Evolutionary conservation across 2,329 filamentous ascomycete genomes (phyloP).

Genomic region (Fusarium mundagurra): DNA sequence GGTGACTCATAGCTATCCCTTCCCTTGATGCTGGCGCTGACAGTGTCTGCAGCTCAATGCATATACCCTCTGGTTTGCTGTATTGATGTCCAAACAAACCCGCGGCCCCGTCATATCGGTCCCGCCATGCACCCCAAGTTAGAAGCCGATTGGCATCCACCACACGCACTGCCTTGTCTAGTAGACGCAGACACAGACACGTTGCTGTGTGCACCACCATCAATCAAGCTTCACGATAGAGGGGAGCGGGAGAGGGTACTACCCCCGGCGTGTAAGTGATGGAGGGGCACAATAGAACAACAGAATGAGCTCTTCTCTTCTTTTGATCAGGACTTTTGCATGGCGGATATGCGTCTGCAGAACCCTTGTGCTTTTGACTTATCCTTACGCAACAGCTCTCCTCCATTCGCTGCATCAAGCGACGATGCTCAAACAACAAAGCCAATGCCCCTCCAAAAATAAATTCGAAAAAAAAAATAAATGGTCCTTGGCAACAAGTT

Average conservation of each 20-base stretch:
- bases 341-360: slow-evolving; percentile 18
- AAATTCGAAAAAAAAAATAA: slow-evolving; percentile 38
- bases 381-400: slow-evolving; percentile 33
- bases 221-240: slow-evolving; percentile 26
- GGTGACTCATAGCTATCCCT: slow-evolving; percentile 41
- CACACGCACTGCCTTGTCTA: slow-evolving; percentile 34
- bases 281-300: slow-evolving; percentile 18
- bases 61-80: slow-evolving; percentile 40
- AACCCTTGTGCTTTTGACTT: slow-evolving; percentile 23
- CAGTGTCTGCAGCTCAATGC: slow-evolving; percentile 33
- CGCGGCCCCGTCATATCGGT: slow-evolving; percentile 42
- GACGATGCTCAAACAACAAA: slow-evolving; percentile 31
- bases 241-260: background rate
- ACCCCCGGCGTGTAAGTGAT: slow-evolving; percentile 37
- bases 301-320: slow-evolving; percentile 21
- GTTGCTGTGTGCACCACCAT: slow-evolving; percentile 36
- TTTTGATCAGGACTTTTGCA: slow-evolving; percentile 23
- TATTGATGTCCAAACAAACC: slow-evolving; percentile 47
- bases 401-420: slow-evolving; percentile 37
- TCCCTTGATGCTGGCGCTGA: slow-evolving; percentile 31
- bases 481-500: slow-evolving; percentile 32
- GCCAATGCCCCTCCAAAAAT: slow-evolving; percentile 26
- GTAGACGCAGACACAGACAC: slow-evolving; percentile 30
- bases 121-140: slow-evolving; percentile 39
- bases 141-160: slow-evolving; percentile 44